Base-by-base conservation (phyloP, 345 rosid species). In the Raphanus raphanistrum region DNA sequence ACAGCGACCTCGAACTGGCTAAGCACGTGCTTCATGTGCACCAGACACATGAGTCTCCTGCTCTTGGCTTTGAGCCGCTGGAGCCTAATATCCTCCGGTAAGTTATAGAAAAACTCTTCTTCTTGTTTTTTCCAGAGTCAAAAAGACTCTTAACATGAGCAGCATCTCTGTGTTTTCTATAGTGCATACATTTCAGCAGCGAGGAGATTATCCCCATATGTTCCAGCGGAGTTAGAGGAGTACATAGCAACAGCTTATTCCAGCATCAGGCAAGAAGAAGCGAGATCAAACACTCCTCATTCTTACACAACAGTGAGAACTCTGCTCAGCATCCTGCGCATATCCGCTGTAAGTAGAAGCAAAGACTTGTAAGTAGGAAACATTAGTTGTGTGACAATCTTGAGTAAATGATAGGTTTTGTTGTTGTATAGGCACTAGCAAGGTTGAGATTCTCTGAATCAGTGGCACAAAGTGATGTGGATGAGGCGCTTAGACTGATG, bases 401-500 rank as follows among this genome's bases (percentile, higher is more conserved):
- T 29, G 63, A 45, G 71, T 64, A 17, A 63, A 65, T 35, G n/a
- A 16, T 43, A 59, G 38, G 52, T 6, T 25, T 35, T n/a, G n/a
- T 21, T 69, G 33, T 27, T 52, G 0, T 8, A 32, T 84, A 95
- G 99, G 96, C 99, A 76, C 87, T 95, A 76, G 96, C 99, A 76
- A 88, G 99, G 84, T 90, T 95, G 45, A 87, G 98, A 57, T 93
- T 95, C 84, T 93, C 99, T 16, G 97, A 91, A 77, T 82, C 88
- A 58, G 98, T 95, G 75, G 96, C 96, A 26, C 99, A 95, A 80
- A 95, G 98, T 75, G 99, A 95, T 66, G 98, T 95, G 79, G 99
- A 95, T 70, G 99, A 95, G 75, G 98, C 99, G 52, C 91, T 95
- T 25, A 84, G 99, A 76, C 80, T 93, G 67, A 95, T 93, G 96